Evolutionary conservation across 768 basidiomycete genomes (phyloP).

Genomic region (Termitomyces sp.): DNA sequence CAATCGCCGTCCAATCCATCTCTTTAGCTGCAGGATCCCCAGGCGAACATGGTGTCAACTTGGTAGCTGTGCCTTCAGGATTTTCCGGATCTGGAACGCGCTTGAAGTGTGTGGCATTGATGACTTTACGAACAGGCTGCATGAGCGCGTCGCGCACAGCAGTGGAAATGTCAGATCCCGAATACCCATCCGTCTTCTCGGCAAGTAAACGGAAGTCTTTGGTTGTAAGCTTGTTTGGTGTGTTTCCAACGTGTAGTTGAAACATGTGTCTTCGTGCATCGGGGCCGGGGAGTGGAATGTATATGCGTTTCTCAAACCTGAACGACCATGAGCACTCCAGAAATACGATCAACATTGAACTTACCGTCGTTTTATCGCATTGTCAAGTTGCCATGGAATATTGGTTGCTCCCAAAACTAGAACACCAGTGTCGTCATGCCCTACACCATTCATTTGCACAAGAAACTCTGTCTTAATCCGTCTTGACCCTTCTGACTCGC

Average conservation of each 20-base stretch:
- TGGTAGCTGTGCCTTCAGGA: slow-evolving; percentile 26
- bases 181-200: slow-evolving; percentile 87
- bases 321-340: background rate
- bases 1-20: slow-evolving; percentile 85
- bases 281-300: slow-evolving; percentile 92
- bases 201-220: slow-evolving; percentile 82
- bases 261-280: slow-evolving; percentile 95
- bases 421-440: slow-evolving; percentile 95
- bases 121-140: slow-evolving; percentile 97
- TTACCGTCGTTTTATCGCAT: slow-evolving; percentile 92
- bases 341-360: slow-evolving; percentile 13
- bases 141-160: slow-evolving; percentile 95
- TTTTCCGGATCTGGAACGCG: slow-evolving; percentile 29
- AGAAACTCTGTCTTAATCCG: slow-evolving; percentile 97
- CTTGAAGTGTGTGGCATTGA: slow-evolving; percentile 95
- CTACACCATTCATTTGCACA: slow-evolving; percentile 99
- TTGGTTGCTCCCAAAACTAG: slow-evolving; percentile 97
- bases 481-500: slow-evolving; percentile 95
- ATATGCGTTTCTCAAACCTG: slow-evolving; percentile 96
- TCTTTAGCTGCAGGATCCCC: slow-evolving; percentile 83
- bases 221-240: slow-evolving; percentile 75
- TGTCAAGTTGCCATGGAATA: slow-evolving; percentile 97
- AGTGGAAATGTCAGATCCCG: slow-evolving; percentile 92
- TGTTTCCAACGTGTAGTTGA: slow-evolving; percentile 90
- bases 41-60: slow-evolving; percentile 96